Conservation (phyloP, 805 yeast species). For the Ogataea paraovalis region DNA sequence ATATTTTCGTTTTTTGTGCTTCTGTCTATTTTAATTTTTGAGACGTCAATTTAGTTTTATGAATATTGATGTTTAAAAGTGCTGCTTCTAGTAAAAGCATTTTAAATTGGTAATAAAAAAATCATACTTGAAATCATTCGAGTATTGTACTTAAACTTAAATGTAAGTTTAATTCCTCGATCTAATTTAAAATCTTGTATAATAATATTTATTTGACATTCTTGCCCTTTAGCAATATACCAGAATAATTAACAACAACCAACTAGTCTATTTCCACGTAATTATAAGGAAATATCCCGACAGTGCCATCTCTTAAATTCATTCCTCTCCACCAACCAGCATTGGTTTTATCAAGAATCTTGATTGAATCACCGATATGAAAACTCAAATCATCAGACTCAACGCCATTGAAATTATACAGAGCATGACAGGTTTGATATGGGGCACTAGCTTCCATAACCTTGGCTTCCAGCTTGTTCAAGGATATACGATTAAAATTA, state of each 20-base stretch:
- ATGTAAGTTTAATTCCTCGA: too few species aligned
- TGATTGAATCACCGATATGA: conserved; percentile 39
- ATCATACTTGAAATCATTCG: too few species aligned
- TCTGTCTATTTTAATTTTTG: not conserved
- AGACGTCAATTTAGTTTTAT: not conserved
- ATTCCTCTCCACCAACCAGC: conserved; percentile 51
- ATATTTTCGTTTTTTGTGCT: not conserved
- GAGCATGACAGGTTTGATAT: conserved; percentile 34
- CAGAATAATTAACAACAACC: too few species aligned
- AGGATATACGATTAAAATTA: conserved; percentile 14
- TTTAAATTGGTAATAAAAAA: too few species aligned
- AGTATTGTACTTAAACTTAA: too few species aligned
- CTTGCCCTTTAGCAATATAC: too few species aligned
- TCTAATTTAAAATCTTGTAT: too few species aligned
- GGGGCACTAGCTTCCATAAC: conserved; percentile 13
- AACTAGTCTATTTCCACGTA: conserved; percentile 33
- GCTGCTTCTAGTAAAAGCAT: too few species aligned
- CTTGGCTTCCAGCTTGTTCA: conserved; percentile 15
- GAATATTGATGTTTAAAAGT: too few species aligned
- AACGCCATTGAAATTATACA: conserved; percentile 36
- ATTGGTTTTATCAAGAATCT: conserved; percentile 33
- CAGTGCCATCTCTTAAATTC: conserved; percentile 32
- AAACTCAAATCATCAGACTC: conserved; percentile 42
- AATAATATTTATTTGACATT: too few species aligned
- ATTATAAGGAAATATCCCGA: conserved; percentile 46